Conservation (phyloP, 768 basidiomycete genomes). For the Mrakia frigida region DNA sequence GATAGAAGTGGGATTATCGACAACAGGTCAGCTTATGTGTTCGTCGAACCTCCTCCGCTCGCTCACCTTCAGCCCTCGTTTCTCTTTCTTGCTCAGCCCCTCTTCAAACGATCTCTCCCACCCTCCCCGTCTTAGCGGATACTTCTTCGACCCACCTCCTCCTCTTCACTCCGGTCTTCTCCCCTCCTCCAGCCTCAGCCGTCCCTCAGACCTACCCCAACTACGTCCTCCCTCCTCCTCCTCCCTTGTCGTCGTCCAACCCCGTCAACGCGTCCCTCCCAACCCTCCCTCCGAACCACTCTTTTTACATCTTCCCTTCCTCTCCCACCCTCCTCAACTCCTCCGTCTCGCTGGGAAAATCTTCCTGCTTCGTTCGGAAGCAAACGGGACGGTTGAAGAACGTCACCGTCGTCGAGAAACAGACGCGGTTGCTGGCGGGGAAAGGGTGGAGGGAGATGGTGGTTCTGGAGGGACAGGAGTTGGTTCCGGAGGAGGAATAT, state of each 20-base stretch:
- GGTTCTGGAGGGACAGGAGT: slow-evolving; percentile 33
- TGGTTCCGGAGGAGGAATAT: slow-evolving; percentile 39
- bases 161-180: slow-evolving; percentile 41
- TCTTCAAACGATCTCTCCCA: slow-evolving; percentile 29
- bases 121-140: slow-evolving; percentile 39
- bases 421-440: slow-evolving; percentile 31
- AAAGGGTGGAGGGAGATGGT: slow-evolving; percentile 40
- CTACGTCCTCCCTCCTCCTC: slow-evolving; percentile 42
- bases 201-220: slow-evolving; percentile 42
- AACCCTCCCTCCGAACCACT: slow-evolving; percentile 33
- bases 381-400: slow-evolving; percentile 21
- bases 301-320: slow-evolving; percentile 40
- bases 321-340: slow-evolving; percentile 25
- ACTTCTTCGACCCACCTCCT: slow-evolving; percentile 40
- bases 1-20: no score
- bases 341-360: slow-evolving; percentile 34
- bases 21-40: no score
- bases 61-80: not conserved
- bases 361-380: slow-evolving; percentile 35
- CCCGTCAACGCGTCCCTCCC: slow-evolving; percentile 12
- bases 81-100: not conserved
- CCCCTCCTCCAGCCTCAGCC: slow-evolving; percentile 24
- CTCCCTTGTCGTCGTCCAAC: no score
- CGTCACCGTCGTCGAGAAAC: slow-evolving; percentile 27
- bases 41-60: not conserved